Conservation (phyloP, 768 basidiomycete genomes). For the Mycena venus region DNA sequence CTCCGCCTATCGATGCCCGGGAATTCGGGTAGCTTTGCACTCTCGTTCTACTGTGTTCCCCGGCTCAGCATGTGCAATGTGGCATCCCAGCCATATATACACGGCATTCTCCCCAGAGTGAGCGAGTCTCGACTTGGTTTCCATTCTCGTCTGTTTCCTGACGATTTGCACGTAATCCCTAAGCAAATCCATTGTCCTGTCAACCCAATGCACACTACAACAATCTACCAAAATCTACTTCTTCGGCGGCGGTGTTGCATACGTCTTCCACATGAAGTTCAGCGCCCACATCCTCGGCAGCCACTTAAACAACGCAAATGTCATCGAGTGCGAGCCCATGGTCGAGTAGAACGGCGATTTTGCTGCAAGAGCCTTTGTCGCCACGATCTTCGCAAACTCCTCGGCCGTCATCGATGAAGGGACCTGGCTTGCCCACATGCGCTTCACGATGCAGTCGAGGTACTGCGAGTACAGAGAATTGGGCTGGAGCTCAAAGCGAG, state of each 20-base stretch:
- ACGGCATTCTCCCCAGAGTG: too few relatives aligned
- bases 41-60: too few relatives aligned
- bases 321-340: not conserved
- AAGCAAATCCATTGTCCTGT: too few relatives aligned
- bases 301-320: conserved; percentile 2
- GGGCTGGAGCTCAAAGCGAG: not conserved
- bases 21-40: too few relatives aligned
- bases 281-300: conserved; percentile 3
- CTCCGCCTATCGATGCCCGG: too few relatives aligned
- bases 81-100: too few relatives aligned
- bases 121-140: too few relatives aligned
- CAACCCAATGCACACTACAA: too few relatives aligned
- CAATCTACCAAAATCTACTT: too few relatives aligned
- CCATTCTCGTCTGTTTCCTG: too few relatives aligned
- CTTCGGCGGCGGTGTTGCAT: not conserved
- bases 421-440: conserved; percentile 4
- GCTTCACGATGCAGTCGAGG: not conserved
- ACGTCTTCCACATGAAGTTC: conserved; percentile 14
- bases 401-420: conserved; percentile 1
- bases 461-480: not conserved
- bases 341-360: not conserved
- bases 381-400: conserved; percentile 12
- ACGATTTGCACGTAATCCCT: too few relatives aligned
- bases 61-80: too few relatives aligned
- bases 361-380: not conserved